These are phyloP conservation scores for Kurtzmaniella quercitrusa DNA, from an alignment of 1,139 yeast species.

Conservation along the genomic window DNA sequence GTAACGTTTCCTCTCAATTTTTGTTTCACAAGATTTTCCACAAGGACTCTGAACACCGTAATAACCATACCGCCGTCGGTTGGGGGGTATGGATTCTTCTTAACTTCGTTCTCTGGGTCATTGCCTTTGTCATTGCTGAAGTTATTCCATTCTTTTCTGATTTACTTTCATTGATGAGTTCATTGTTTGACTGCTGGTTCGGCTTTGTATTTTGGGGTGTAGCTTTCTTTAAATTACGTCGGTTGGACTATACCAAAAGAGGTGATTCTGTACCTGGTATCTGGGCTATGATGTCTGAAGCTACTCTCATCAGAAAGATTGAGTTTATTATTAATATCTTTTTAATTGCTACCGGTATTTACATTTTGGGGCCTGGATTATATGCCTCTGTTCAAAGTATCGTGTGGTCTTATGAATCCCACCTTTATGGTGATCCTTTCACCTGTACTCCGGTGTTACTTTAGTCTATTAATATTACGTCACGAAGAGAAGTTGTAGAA, in stretches of 20 bases:
- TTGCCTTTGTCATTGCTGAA: slow-evolving; percentile 56
- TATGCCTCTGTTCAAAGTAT: slow-evolving; percentile 55
- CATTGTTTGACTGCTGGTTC: slow-evolving; percentile 62
- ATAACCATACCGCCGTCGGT: slow-evolving; percentile 45
- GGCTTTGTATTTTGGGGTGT: slow-evolving; percentile 67
- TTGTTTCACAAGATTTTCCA: slow-evolving; percentile 43
- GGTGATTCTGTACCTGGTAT: slow-evolving; percentile 10
- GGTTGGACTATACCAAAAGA: slow-evolving; percentile 5
- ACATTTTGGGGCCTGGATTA: slow-evolving; percentile 56
- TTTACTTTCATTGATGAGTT: slow-evolving; percentile 55
- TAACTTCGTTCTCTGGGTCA: slow-evolving; percentile 43
- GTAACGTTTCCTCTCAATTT: slow-evolving; percentile 52
- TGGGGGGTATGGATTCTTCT: slow-evolving; percentile 51
- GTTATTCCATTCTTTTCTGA: slow-evolving; percentile 63
- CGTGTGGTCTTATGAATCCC: slow-evolving; percentile 41
- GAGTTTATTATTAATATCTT: slow-evolving; percentile 32
- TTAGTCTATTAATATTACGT: neutral
- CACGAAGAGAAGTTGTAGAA: neutral
- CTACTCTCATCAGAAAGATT: slow-evolving; percentile 19
- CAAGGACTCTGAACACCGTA: slow-evolving; percentile 39
- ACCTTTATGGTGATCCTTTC: slow-evolving; percentile 48
- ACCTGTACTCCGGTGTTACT: slow-evolving; percentile 29
- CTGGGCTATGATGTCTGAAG: slow-evolving; percentile 16
- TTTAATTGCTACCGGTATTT: slow-evolving; percentile 44
- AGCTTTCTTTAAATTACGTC: slow-evolving; percentile 43